Evolutionary conservation across 345 rosid genomes (phyloP).

Genomic region (Excoecaria cochinchinensis): DNA sequence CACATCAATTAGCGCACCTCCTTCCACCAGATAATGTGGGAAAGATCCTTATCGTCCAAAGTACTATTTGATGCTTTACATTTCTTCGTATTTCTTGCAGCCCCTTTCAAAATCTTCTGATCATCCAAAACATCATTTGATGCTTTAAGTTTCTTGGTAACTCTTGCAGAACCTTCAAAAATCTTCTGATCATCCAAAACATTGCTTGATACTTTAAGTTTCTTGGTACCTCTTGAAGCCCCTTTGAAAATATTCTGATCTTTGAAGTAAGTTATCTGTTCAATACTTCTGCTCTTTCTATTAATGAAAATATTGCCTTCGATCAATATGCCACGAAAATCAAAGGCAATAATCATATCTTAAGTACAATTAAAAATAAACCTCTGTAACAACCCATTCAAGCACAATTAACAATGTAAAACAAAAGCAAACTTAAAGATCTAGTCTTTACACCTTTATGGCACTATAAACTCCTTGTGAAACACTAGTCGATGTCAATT

Average conservation of each 20-base stretch:
- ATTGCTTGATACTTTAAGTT: slow-evolving; percentile 40
- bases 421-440: neutral
- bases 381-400: neutral
- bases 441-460: neutral
- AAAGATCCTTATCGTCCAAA: slow-evolving; percentile 61
- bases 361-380: neutral
- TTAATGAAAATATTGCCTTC: neutral
- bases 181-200: slow-evolving; percentile 45
- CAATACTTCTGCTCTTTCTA: slow-evolving; percentile 39
- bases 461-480: neutral
- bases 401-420: neutral
- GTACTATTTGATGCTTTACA: slow-evolving; percentile 37
- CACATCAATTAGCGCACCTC: slow-evolving; percentile 50
- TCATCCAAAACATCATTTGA: slow-evolving; percentile 45
- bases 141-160: slow-evolving; percentile 51
- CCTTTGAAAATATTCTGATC: slow-evolving; percentile 48
- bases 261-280: slow-evolving; percentile 43
- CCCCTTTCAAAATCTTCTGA: slow-evolving; percentile 42
- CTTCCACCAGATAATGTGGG: slow-evolving; percentile 85
- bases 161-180: slow-evolving; percentile 42
- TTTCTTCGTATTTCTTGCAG: slow-evolving; percentile 51
- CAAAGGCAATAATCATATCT: neutral
- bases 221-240: slow-evolving; percentile 48
- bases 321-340: neutral
- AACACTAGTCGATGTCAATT: neutral